These are phyloP conservation scores for Sordariomycetes sp. DNA, from an alignment of 2,329 filamentous ascomycete genomes.

Conservation along the genomic window DNA sequence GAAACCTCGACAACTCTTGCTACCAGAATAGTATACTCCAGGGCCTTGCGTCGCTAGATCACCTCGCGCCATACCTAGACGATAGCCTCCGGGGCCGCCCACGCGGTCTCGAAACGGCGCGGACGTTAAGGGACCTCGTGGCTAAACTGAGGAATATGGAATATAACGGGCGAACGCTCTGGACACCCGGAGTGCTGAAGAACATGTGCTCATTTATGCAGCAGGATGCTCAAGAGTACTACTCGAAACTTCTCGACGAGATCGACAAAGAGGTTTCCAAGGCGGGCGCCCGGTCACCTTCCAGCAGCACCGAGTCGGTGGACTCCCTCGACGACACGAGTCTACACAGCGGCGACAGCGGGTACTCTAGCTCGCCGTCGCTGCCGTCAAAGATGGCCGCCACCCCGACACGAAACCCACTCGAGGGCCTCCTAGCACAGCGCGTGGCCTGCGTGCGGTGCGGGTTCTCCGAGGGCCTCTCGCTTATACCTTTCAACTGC, in stretches of 20 bases:
- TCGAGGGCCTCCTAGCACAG: constrained; percentile 81
- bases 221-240: constrained; percentile 97
- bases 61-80: constrained; percentile 54
- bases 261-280: constrained; percentile 63
- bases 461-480: constrained; percentile 76
- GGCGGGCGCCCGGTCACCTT: constrained; percentile 14
- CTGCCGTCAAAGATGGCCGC: constrained; percentile 19
- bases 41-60: constrained; percentile 61
- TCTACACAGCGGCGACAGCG: constrained; percentile 42
- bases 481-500: constrained; percentile 88
- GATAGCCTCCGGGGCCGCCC: constrained; percentile 19
- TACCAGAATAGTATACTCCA: constrained; percentile 96
- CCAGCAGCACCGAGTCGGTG: constrained; percentile 19
- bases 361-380: constrained; percentile 33
- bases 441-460: constrained; percentile 78
- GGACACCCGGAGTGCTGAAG: constrained; percentile 71
- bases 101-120: constrained; percentile 21
- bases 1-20: constrained; percentile 91
- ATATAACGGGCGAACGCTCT: constrained; percentile 65
- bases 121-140: constrained; percentile 51
- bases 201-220: constrained; percentile 93
- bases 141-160: constrained; percentile 53
- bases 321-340: constrained; percentile 25
- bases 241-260: constrained; percentile 75
- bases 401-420: constrained; percentile 50